A percentile compares a stretch with the other conserved stretches of the same genome.
Evolutionary conservation across 306 rosid genomes (phyloP).

Genomic region (Sindora glabra): DNA sequence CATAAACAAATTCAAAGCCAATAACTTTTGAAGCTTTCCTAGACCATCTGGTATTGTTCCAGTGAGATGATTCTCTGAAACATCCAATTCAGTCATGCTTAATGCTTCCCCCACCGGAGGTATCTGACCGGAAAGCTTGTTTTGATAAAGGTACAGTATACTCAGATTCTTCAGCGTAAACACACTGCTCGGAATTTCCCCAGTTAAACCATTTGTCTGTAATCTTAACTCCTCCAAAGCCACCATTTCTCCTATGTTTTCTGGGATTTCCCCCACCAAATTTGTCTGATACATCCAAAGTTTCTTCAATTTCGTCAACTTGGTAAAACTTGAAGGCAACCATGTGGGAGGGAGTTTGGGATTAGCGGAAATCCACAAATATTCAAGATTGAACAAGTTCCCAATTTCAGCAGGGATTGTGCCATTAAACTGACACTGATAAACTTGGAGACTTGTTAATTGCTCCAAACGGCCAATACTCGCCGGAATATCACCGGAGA

Average conservation of each 20-base stretch:
- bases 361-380: conserved; percentile 22
- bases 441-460: conserved; percentile 27
- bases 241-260: conserved; percentile 39
- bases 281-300: conserved; percentile 25
- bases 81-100: conserved; percentile 33
- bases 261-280: conserved; percentile 54
- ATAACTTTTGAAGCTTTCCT: conserved; percentile 43
- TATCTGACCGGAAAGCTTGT: conserved; percentile 43
- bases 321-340: conserved; percentile 32
- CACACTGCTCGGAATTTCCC: conserved; percentile 45
- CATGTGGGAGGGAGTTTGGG: conserved; percentile 3
- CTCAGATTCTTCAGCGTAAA: conserved; percentile 40
- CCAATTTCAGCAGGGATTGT: conserved; percentile 47
- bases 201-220: conserved; percentile 24
- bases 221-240: conserved; percentile 45
- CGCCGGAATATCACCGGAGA: conserved; percentile 47
- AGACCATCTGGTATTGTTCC: conserved; percentile 49
- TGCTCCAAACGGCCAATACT: conserved; percentile 37
- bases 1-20: conserved; percentile 14
- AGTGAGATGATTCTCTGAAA: conserved; percentile 29
- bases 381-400: conserved; percentile 45
- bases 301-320: conserved; percentile 39
- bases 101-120: conserved; percentile 44
- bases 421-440: conserved; percentile 26
- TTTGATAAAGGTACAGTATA: conserved; percentile 23